Evolutionary conservation across 352 stramenopile genomes (phyloP).

Genomic region (Globisporangium okanoganense): DNA sequence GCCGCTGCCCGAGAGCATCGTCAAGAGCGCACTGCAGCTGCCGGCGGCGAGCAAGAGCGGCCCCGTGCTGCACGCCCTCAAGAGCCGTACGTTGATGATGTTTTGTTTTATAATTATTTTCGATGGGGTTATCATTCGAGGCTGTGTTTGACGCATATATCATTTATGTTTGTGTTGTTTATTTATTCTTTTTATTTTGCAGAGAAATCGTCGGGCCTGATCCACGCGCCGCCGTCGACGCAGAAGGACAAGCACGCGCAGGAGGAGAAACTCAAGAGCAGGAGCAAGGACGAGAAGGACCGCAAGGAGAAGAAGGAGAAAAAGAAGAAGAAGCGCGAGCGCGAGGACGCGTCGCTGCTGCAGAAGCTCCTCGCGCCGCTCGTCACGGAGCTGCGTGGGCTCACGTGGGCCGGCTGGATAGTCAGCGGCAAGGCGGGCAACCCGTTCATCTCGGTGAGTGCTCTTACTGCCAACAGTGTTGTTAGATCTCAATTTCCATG

Average conservation of each 20-base stretch:
- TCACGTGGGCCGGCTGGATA: constrained; percentile 75
- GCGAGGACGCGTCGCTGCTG: constrained; percentile 59
- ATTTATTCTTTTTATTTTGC: background rate
- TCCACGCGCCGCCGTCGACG: constrained; percentile 57
- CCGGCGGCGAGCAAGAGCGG: constrained; percentile 55
- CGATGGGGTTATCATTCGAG: background rate
- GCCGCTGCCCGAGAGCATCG: constrained; percentile 56
- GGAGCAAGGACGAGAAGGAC: constrained; percentile 67
- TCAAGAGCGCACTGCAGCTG: constrained; percentile 71
- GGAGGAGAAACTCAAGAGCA: constrained; percentile 49
- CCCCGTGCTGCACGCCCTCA: constrained; percentile 43
- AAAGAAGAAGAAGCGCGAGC: constrained; percentile 80
- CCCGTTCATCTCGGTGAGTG: constrained; percentile 55
- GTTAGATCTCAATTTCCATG: background rate
- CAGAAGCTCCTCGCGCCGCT: constrained; percentile 75
- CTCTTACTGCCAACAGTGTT: background rate
- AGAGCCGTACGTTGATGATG: constrained; percentile 22
- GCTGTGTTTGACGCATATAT: background rate
- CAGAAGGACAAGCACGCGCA: constrained; percentile 27
- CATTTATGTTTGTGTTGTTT: background rate
- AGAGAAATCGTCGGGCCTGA: constrained; percentile 49
- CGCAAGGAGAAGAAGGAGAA: constrained; percentile 83
- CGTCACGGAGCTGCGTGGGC: constrained; percentile 51
- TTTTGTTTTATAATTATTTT: background rate
- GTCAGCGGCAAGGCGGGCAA: constrained; percentile 70